phyloP scores from a whole-genome alignment of 768 basidiomycete genomes.

The Lentinula boryana region DNA sequence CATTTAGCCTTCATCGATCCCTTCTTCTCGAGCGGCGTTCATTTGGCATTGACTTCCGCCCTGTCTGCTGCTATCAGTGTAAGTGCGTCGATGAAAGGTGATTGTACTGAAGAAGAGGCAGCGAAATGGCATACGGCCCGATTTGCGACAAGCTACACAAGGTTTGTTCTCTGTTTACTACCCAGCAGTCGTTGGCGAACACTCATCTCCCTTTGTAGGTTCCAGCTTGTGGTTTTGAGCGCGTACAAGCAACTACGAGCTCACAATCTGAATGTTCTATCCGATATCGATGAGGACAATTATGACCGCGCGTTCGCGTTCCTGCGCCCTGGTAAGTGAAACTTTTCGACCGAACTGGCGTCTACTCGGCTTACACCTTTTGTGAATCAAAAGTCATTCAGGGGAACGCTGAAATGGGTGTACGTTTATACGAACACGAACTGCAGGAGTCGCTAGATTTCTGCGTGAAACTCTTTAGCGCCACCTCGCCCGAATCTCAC shows the following conservation, averaged over 20 bases:
- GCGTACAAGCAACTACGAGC: slow-evolving; percentile 69
- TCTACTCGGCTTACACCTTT: neutral
- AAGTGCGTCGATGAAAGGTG: slow-evolving; percentile 46
- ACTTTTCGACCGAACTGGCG: neutral
- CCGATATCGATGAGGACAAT: slow-evolving; percentile 62
- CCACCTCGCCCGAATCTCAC: slow-evolving; percentile 58
- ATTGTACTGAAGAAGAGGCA: slow-evolving; percentile 41
- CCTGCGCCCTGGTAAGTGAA: slow-evolving; percentile 48
- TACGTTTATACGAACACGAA: slow-evolving; percentile 63
- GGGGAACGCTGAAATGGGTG: slow-evolving; percentile 73
- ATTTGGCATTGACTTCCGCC: slow-evolving; percentile 59
- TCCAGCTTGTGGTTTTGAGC: slow-evolving; percentile 63
- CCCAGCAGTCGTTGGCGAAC: neutral
- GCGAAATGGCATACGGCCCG: slow-evolving; percentile 53
- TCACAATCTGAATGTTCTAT: slow-evolving; percentile 48
- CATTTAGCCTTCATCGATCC: slow-evolving; percentile 55
- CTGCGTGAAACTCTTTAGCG: slow-evolving; percentile 66
- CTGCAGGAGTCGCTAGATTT: slow-evolving; percentile 77
- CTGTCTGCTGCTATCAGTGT: slow-evolving; percentile 52
- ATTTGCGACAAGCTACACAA: slow-evolving; percentile 52
- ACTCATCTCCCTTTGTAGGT: slow-evolving; percentile 26
- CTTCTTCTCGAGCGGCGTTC: slow-evolving; percentile 60
- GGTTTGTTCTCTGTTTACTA: slow-evolving; percentile 23
- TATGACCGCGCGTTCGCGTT: slow-evolving; percentile 64
- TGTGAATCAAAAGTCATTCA: slow-evolving; percentile 54